Base-by-base conservation (phyloP, 768 basidiomycete genomes). In the Tulasnella sp. region DNA sequence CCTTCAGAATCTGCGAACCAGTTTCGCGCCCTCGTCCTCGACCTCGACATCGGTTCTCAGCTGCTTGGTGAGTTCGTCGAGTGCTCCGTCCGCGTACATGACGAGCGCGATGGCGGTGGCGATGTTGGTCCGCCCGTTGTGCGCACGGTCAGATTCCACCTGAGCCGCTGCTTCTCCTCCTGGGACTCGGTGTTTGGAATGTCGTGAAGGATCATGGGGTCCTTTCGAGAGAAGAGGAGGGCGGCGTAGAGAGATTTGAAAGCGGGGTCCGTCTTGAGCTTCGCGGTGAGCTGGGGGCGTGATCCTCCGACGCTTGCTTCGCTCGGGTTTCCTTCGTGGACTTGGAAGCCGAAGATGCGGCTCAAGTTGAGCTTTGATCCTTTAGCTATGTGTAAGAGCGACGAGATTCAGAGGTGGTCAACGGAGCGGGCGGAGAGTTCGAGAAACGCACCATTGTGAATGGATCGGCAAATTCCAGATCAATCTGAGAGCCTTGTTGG, bases 401-500 rank as follows among this genome's bases (percentile, higher is more conserved):
- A 35, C 14, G 44, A 26, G 19, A 19, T 1, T 71, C 11, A 63
- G 47, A 35, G 11, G 44, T n/a, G 19, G 52, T 7, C 11, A 11
- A 34, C 26, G 5, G 4, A 7, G 19, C 6, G 52, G 1, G 34
- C 52, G 8, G 5, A 59, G 22, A 5, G 47, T 47, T 39, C 26
- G 34, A n/a, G n/a, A 6, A 41, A 59, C 52, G 12, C 52, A 0
- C 90, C 89, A 52, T 91, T 87, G 72, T 89, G 88, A 36, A 92
- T 90, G 41, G 87, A 89, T 35, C 89, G n/a, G 79, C 63, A 84
- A 76, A 72, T 87, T 86, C 87, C 89, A 90, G 74, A 92, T 88
- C 71, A 90, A 80, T 37, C 83, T 82, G 41, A 90, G 81, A 0
- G 89, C 88, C n/a, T 87, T 75, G 8, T 77, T 74, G 0, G 88